Conservation (phyloP, 495 filamentous ascomycete genomes). For the Aspergillus sclerotioniger region DNA sequence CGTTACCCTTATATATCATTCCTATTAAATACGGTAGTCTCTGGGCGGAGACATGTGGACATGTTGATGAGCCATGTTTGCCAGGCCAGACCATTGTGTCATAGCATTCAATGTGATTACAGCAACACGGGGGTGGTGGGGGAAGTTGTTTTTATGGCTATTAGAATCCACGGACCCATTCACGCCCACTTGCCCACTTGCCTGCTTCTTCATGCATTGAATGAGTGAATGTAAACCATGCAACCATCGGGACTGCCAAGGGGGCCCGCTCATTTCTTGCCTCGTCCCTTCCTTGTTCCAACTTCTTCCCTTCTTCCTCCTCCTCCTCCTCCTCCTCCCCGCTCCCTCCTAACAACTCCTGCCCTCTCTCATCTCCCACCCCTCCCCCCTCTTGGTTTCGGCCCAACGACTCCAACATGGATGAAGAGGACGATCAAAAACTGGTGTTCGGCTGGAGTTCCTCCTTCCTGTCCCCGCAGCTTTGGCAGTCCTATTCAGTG, state of each 20-base stretch:
- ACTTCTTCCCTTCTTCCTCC: neutral
- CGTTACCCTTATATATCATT: constrained; percentile 2
- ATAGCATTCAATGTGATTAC: neutral
- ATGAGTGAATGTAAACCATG: too few relatives aligned
- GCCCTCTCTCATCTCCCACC: neutral
- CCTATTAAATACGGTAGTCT: neutral
- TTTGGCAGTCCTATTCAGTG: neutral
- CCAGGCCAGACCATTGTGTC: neutral
- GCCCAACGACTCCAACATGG: neutral
- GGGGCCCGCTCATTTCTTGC: too few relatives aligned
- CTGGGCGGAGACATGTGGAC: neutral
- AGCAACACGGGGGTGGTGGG: too few relatives aligned
- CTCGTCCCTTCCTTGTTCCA: too few relatives aligned
- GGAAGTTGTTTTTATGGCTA: too few relatives aligned
- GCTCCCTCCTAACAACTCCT: neutral
- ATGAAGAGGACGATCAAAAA: neutral
- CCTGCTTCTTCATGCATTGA: too few relatives aligned
- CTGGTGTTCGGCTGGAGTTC: neutral
- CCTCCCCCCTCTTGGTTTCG: neutral
- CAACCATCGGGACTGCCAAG: too few relatives aligned
- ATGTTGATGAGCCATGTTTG: neutral
- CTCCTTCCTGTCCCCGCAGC: neutral
- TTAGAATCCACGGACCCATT: too few relatives aligned
- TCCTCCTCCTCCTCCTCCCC: neutral
- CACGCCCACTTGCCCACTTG: too few relatives aligned